A percentile compares a stretch with the other conserved stretches of the same genome.
Conservation (phyloP, 2,329 filamentous ascomycete species). For the Blastomyces silverae region DNA sequence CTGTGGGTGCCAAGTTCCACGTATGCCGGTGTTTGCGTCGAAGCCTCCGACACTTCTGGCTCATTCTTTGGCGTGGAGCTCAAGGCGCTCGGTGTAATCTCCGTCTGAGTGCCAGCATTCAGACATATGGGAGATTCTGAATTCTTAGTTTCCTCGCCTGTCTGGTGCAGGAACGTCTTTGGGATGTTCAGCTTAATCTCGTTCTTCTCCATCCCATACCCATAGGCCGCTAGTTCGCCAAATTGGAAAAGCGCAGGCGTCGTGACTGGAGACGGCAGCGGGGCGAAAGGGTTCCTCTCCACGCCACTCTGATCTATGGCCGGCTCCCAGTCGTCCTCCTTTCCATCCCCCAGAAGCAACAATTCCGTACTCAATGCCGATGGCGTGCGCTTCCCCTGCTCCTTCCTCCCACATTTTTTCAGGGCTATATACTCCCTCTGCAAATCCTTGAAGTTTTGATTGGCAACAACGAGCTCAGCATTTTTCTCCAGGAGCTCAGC, state of each 20-base stretch:
- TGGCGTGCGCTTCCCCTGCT: background rate
- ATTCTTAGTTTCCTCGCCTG: background rate
- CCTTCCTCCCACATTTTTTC: background rate
- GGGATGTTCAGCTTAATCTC: background rate
- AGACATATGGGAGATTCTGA: background rate
- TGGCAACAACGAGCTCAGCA: constrained; percentile 10
- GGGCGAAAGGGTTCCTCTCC: constrained; percentile 6
- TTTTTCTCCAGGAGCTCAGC: constrained; percentile 8
- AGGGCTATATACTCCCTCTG: constrained; percentile 11
- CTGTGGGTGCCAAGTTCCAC: background rate
- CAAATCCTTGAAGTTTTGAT: constrained; percentile 14
- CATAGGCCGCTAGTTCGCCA: background rate
- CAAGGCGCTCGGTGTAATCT: background rate
- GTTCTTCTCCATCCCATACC: background rate
- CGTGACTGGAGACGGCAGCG: background rate
- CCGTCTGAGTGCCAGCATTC: background rate
- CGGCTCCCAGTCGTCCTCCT: constrained; percentile 5
- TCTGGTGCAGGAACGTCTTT: background rate
- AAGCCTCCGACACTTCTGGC: constrained; percentile 7
- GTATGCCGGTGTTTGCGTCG: background rate
- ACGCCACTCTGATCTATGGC: constrained; percentile 2
- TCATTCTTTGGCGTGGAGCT: background rate
- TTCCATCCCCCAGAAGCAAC: background rate
- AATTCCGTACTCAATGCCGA: background rate
- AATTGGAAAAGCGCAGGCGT: constrained; percentile 4